Evolutionary conservation across 768 basidiomycete species (phyloP).

Genomic region (Obba rivulosa): DNA sequence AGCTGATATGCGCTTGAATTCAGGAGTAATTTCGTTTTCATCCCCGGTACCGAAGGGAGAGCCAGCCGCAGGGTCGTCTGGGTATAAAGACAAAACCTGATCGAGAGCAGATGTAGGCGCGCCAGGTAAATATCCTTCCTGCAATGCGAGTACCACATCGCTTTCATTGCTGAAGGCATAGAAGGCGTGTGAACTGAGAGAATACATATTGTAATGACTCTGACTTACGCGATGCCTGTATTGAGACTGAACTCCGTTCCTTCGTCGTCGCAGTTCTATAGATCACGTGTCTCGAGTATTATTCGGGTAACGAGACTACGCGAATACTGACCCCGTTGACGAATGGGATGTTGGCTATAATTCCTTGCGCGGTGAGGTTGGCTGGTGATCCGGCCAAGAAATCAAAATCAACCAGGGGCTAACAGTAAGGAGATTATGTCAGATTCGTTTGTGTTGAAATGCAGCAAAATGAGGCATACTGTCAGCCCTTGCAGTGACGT

Average conservation of each 20-base stretch:
- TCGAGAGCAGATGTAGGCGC: conserved; percentile 13
- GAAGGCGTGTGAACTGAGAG: too few relatives aligned
- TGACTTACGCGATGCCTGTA: not conserved
- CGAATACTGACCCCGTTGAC: conserved; percentile 30
- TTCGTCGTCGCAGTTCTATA: conserved; percentile 5
- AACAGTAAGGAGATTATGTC: too few relatives aligned
- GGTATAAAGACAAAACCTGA: conserved; percentile 15
- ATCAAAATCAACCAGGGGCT: not conserved
- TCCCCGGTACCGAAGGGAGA: conserved; percentile 48
- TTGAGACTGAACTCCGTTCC: conserved; percentile 6
- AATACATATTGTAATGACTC: too few relatives aligned
- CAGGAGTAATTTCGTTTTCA: conserved; percentile 39
- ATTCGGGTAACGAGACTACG: not conserved
- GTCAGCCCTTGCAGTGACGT: conserved; percentile 10
- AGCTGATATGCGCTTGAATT: conserved; percentile 26
- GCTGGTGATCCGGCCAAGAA: not conserved
- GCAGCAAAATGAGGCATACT: too few relatives aligned
- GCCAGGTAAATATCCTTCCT: conserved; percentile 22
- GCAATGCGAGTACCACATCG: not conserved
- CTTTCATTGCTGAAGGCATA: conserved; percentile 5
- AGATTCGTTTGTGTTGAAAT: conserved; percentile 8
- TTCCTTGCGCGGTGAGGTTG: not conserved
- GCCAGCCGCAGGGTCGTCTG: conserved; percentile 34
- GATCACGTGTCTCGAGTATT: not conserved
- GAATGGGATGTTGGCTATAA: conserved; percentile 42